Evolutionary conservation across 768 basidiomycete genomes (phyloP).

Genomic region (Mycena latifolia): DNA sequence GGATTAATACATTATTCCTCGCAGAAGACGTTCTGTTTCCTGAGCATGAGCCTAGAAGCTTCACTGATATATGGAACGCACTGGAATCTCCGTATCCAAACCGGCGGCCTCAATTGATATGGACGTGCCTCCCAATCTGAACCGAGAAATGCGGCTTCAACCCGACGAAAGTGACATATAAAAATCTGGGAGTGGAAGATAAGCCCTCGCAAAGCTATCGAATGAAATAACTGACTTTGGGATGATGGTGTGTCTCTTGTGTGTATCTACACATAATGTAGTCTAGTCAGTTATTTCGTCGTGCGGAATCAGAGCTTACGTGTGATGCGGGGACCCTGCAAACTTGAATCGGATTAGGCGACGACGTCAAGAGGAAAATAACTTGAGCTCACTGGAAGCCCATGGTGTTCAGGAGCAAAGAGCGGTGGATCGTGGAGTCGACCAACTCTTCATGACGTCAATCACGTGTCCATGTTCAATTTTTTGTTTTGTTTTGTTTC

Average conservation of each 20-base stretch:
- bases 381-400: neutral
- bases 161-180: neutral
- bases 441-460: no score
- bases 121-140: slow-evolving; percentile 2
- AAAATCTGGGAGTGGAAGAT: neutral
- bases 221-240: neutral
- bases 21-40: no score
- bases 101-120: slow-evolving; percentile 4
- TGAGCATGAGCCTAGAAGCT: no score
- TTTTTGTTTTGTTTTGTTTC: no score
- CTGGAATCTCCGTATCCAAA: no score
- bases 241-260: neutral
- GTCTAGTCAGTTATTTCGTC: neutral
- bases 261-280: neutral
- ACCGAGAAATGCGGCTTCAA: slow-evolving; percentile 1
- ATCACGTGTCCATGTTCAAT: no score
- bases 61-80: no score
- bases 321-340: neutral
- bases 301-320: neutral
- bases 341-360: neutral
- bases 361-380: neutral
- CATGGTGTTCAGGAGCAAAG: neutral
- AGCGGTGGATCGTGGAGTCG: neutral
- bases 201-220: neutral
- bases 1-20: no score